Percentiles rank a stretch among this genome's conserved stretches.
phyloP scores from a whole-genome alignment of 2,329 filamentous ascomycete species.

The Curvularia sp. region DNA sequence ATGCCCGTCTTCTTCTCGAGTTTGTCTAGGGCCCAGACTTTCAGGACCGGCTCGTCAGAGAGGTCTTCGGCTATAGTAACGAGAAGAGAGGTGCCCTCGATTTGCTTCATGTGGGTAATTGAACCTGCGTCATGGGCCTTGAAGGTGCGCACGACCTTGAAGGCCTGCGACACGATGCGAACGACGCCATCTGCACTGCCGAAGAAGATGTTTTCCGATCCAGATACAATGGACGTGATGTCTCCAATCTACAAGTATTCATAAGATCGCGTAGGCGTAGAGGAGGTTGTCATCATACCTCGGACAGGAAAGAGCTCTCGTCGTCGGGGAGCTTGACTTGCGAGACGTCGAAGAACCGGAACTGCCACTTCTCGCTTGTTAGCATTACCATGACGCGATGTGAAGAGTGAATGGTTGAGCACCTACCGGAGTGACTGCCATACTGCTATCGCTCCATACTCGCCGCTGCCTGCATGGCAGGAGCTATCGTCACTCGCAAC shows the following conservation, averaged over 20 bases:
- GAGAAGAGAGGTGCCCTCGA: slow-evolving; percentile 84
- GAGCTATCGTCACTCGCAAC: slow-evolving; percentile 32
- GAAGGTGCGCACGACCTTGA: slow-evolving; percentile 87
- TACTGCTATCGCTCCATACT: slow-evolving; percentile 43
- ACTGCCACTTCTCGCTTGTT: slow-evolving; percentile 80
- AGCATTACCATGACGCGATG: slow-evolving; percentile 27
- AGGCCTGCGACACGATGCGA: slow-evolving; percentile 83
- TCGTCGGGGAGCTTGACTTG: slow-evolving; percentile 80
- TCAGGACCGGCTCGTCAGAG: slow-evolving; percentile 83
- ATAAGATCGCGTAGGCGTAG: slow-evolving; percentile 32
- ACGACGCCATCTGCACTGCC: slow-evolving; percentile 85
- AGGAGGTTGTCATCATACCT: slow-evolving; percentile 62
- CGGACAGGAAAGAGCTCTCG: slow-evolving; percentile 78
- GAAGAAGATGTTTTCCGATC: slow-evolving; percentile 87
- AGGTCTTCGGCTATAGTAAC: slow-evolving; percentile 89
- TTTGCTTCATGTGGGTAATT: slow-evolving; percentile 90
- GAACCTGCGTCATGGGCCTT: slow-evolving; percentile 80
- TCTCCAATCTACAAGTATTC: slow-evolving; percentile 60
- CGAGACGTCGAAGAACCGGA: slow-evolving; percentile 98
- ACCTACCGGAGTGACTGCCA: slow-evolving; percentile 54
- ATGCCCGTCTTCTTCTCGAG: slow-evolving; percentile 90
- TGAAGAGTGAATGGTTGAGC: neutral
- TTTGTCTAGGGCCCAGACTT: slow-evolving; percentile 97
- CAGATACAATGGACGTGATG: slow-evolving; percentile 82
- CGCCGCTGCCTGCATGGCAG: slow-evolving; percentile 24